These are phyloP conservation scores for Dactylellina cionopaga DNA, from an alignment of 2,329 filamentous ascomycete genomes.

Conservation along the genomic window DNA sequence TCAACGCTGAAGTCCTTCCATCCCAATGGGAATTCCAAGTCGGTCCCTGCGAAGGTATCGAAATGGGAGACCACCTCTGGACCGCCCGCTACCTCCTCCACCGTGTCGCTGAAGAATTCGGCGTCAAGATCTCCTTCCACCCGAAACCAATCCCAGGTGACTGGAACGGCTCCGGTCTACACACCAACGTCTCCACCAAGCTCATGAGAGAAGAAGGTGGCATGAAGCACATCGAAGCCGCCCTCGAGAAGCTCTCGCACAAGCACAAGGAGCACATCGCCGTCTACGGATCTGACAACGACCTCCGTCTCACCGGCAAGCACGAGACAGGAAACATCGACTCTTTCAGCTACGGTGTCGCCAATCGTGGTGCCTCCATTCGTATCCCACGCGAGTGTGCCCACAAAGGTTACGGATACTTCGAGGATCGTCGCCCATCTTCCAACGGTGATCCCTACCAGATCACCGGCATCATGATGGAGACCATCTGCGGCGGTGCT, in stretches of 20 bases:
- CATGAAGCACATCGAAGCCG: constrained; percentile 91
- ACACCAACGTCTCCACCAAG: constrained; percentile 91
- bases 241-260: constrained; percentile 67
- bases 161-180: constrained; percentile 96
- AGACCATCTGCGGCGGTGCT: constrained; percentile 61
- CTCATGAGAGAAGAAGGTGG: constrained; percentile 90
- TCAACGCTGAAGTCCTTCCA: constrained; percentile 98
- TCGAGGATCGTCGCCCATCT: constrained; percentile 83
- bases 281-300: constrained; percentile 96
- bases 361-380: constrained; percentile 93
- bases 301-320: constrained; percentile 86
- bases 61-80: constrained; percentile 97
- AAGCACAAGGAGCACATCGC: constrained; percentile 72
- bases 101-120: constrained; percentile 95
- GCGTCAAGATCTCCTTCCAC: constrained; percentile 91
- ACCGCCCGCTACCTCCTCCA: constrained; percentile 86
- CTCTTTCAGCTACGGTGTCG: constrained; percentile 90
- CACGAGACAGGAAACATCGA: constrained; percentile 97
- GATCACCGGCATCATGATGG: constrained; percentile 80
- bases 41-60: constrained; percentile 86
- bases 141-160: constrained; percentile 95
- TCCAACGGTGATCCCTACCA: constrained; percentile 90
- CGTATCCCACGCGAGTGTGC: constrained; percentile 88
- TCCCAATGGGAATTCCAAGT: constrained; percentile 99
- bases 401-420: constrained; percentile 92